Base-by-base conservation (phyloP, 2,329 filamentous ascomycete genomes). In the Paramyrothecium sp. region DNA sequence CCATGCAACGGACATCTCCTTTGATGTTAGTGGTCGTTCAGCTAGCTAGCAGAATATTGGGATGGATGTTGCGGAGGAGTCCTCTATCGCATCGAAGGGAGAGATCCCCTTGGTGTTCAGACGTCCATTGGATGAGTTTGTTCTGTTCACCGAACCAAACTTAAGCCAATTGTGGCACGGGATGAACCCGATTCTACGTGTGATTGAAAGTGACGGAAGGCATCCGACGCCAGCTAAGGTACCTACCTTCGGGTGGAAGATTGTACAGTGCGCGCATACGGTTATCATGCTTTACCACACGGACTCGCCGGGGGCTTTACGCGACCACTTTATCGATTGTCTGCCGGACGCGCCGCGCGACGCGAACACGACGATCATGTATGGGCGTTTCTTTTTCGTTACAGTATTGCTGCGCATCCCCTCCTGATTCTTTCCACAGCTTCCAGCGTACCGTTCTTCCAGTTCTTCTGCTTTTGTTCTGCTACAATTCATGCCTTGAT, bases 381-480 rank as follows among this genome's bases (percentile, higher is more conserved):
- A 44, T 19, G 38, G 38, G n/a, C 38, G 13, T 55, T 34, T 51
- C 49, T 51, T 38, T 48, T 33, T 52, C 44, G 20, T 57, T 26
- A 20, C 26, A 16, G 52, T 34, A n/a, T 11, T 49, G 3, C 11
- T 33, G 44, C 44, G 16, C 17, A 38, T n/a, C 51, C 33, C 12
- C n/a, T 53, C 23, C 47, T 21, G 3, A 12, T 48, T 17, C 51
- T 41, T 56, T 20, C 19, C 13, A n/a, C 19, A 46, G 19, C 19
- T 30, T 8, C 47, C 47, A 21, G 47, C 47, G 22, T 49, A 7
- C 19, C 47, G 8, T 49, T 13, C 47, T 22, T 13, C 13, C 41
- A 22, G 3, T 20, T 38, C 55, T 57, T 33, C 48, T 48, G 7
- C 44, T 56, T 26, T 33, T 54, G 19, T 47, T 50, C 56, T 21